These are phyloP conservation scores for Neostapfia colusana DNA, from an alignment of 176 grass and related monocot species.

Conservation along the genomic window DNA sequence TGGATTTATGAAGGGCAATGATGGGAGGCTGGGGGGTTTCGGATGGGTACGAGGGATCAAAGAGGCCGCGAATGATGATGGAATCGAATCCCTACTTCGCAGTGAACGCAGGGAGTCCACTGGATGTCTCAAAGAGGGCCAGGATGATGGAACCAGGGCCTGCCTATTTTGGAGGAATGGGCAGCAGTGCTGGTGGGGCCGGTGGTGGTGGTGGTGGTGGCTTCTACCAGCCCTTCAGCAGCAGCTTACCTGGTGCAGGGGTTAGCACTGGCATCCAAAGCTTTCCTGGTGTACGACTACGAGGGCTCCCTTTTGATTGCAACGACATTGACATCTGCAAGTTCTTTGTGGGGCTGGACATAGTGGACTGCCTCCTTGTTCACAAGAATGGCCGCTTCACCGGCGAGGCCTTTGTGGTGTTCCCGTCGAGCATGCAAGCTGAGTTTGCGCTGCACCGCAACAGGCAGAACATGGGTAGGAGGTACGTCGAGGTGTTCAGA, in stretches of 20 bases:
- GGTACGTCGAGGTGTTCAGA: constrained; percentile 87
- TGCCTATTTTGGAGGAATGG: constrained; percentile 54
- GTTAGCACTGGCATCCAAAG: constrained; percentile 51
- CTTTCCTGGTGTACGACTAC: constrained; percentile 74
- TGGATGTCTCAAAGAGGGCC: constrained; percentile 76
- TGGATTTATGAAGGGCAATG: constrained; percentile 90
- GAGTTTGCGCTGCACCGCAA: constrained; percentile 86
- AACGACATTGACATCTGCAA: constrained; percentile 82
- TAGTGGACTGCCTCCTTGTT: constrained; percentile 78
- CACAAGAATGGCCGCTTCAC: constrained; percentile 83
- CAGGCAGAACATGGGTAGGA: constrained; percentile 84
- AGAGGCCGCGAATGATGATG: constrained; percentile 99
- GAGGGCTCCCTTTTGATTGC: constrained; percentile 90
- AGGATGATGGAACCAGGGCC: constrained; percentile 63
- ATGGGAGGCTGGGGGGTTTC: constrained; percentile 84
- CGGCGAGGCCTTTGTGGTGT: constrained; percentile 82
- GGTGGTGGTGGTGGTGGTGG: constrained; percentile 12
- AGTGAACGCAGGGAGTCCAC: constrained; percentile 62
- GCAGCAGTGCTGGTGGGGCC: constrained; percentile 39
- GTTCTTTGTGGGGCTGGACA: constrained; percentile 81
- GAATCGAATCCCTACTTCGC: constrained; percentile 99
- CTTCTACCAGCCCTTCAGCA: constrained; percentile 51
- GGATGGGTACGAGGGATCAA: constrained; percentile 95
- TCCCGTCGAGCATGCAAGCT: constrained; percentile 59
- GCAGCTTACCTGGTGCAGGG: constrained; percentile 48